These are phyloP conservation scores for Alternaria alternata DNA, from an alignment of 2,329 filamentous ascomycete species.

Conservation along the genomic window DNA sequence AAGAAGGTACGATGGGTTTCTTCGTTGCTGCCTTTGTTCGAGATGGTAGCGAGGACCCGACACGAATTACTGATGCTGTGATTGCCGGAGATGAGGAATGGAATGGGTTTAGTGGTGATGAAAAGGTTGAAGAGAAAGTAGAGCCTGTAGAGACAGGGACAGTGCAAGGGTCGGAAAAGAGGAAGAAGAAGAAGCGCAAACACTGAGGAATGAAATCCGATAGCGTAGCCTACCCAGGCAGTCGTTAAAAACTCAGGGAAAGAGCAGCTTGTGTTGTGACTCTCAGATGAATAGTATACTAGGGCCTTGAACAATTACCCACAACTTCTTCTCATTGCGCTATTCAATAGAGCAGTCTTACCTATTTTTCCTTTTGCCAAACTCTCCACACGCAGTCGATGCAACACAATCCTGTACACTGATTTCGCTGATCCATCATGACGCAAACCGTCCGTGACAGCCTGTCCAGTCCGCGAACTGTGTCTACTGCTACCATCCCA, in stretches of 20 bases:
- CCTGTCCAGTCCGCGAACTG: constrained; percentile 1
- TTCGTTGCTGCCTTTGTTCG: constrained; percentile 90
- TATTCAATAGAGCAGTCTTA: background rate
- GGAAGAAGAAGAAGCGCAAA: constrained; percentile 37
- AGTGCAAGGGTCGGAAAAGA: constrained; percentile 13
- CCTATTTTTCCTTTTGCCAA: background rate
- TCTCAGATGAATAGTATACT: background rate
- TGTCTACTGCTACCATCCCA: constrained; percentile 7
- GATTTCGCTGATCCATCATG: background rate
- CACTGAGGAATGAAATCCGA: background rate
- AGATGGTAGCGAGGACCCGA: constrained; percentile 47
- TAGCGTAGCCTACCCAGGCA: background rate
- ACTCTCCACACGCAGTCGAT: background rate
- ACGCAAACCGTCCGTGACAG: background rate
- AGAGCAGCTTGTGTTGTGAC: background rate
- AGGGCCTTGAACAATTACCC: background rate
- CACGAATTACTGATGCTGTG: constrained; percentile 1
- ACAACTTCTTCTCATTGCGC: background rate
- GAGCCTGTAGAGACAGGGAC: background rate
- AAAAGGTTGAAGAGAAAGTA: constrained; percentile 13
- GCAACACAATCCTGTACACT: background rate
- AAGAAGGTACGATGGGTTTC: constrained; percentile 89
- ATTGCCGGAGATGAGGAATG: constrained; percentile 51
- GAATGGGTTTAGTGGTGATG: constrained; percentile 54
- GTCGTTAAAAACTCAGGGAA: background rate